Base-by-base conservation (phyloP, 805 yeast genomes). In the Wickerhamomyces bovis region DNA sequence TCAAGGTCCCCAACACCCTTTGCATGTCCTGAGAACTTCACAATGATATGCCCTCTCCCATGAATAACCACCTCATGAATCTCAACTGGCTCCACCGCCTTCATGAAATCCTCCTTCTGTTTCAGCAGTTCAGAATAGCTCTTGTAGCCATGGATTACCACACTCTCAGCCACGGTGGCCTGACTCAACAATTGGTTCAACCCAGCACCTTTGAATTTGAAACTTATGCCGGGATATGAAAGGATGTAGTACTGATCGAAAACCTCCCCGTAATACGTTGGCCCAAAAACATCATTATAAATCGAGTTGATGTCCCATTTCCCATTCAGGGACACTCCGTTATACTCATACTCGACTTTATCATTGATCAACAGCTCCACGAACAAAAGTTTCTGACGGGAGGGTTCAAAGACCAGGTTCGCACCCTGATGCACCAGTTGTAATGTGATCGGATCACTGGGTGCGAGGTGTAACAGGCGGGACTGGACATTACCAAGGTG, bases 251-350 rank as follows among this genome's bases (percentile, higher is more conserved):
- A 40, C 3, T 48, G 51, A 1, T 46, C 45, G 40, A 65, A 60
- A 10, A 68, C 53, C 23, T 54, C 59, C 0, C 85, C 85, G 2
- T 83, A 81, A 49, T 75, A 78, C 0, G 85, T 80, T 2, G 85
- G 85, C 0, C 86, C 86, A 56, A 80, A 77, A 2, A 73, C 66
- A 55, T 72, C 75, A 54, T 79, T 78, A 59, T 80, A 80, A 3
- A 80, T 67, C 16, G 66, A 61, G 41, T 71, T 73, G 51, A 78
- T 65, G 1, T 65, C 49, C 54, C 48, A 47, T n/a, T 56, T 53
- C 13, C 50, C 36, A 33, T 33, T 33, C 10, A 33, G 11, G 3
- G 36, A 33, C 3, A 33, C 10, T 2, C 36, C 36, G 16, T 33
- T n/a, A 12, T 33, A 33, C 10, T 33, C 12, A 16, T 33, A 33